phyloP scores from a whole-genome alignment of 306 rosid genomes.

The Oemleria cerasiformis region DNA sequence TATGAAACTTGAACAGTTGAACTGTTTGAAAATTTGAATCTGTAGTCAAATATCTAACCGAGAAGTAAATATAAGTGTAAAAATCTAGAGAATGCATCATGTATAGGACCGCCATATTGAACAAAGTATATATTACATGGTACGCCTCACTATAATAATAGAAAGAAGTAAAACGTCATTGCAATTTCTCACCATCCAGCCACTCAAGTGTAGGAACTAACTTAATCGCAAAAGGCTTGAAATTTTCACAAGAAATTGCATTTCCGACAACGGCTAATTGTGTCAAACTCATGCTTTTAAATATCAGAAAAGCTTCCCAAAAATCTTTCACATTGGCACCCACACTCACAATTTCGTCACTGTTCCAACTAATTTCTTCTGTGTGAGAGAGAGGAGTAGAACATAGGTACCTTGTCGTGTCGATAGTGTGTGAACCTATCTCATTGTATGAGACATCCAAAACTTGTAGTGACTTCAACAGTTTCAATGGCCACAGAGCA shows the following conservation, averaged over 20 bases:
- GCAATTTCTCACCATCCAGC: constrained; percentile 44
- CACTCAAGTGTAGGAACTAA: constrained; percentile 50
- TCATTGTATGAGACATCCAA: constrained; percentile 69
- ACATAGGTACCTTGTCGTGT: constrained; percentile 67
- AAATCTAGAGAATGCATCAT: background rate
- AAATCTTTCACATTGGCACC: constrained; percentile 25
- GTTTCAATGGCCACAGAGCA: constrained; percentile 67
- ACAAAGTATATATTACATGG: background rate
- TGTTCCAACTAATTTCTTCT: constrained; percentile 54
- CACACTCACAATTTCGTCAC: constrained; percentile 31
- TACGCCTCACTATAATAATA: background rate
- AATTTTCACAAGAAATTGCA: constrained; percentile 51
- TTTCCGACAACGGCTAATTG: constrained; percentile 64
- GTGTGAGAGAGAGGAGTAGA: constrained; percentile 71
- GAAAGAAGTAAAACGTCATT: constrained; percentile 3
- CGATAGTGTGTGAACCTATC: constrained; percentile 63
- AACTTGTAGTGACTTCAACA: constrained; percentile 54
- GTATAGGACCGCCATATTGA: background rate
- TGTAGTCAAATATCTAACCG: background rate
- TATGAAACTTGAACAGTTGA: background rate
- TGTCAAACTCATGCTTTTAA: constrained; percentile 52
- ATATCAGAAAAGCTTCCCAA: constrained; percentile 76
- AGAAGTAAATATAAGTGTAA: background rate
- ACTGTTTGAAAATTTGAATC: background rate
- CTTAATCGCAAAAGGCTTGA: constrained; percentile 52